Evolutionary conservation across 2,329 filamentous ascomycete genomes (phyloP), one percentile per base, ranked within the genome.

Genomic region (Epichloe sibirici): DNA sequence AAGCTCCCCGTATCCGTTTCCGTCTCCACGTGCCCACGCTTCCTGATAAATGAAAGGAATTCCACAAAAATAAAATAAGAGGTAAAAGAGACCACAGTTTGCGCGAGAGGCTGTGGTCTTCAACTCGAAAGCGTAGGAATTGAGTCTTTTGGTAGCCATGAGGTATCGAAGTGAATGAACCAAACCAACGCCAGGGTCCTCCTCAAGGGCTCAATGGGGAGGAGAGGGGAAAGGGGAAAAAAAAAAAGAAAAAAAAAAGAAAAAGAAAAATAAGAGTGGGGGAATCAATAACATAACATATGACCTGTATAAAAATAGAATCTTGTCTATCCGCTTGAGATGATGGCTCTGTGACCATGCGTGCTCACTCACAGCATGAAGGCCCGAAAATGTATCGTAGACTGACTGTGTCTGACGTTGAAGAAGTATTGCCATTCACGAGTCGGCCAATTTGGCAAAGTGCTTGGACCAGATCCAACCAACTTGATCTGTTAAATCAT

Each of bases 391-490:
- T 9, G 8, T 31, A 4, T 31, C 28, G 9, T 31, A 9, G 8
- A 31, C 28, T 37, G 34, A 8, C 23, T 40, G 38, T 17, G 12
- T 4, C 25, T 38, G 21, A 11, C 11, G 13, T 21, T 37, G 15
- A 0, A 37, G 0, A n/a, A 42, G 25, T 25, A 35, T 2, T 35
- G 38, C 28, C 15, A 25, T 39, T 48, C 38, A 74, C 51, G 71
- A 69, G 63, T 81, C 79, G 48, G 78, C 78, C 57, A 82, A 64
- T 64, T 79, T 81, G 51, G 86, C 86, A 74, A 98, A 98, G 71
- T 98, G 93, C 69, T 96, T 96, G 62, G 90, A 95, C 93, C 93
- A 98, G 62, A 98, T 95, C 93, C 93, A 98, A 49, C 93, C 93
- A 37, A 97, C 83, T 58, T 83, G 78, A 58, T 86, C 79, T 11